Conservation (phyloP, 345 rosid species). For the Gossypium stocksii region DNA sequence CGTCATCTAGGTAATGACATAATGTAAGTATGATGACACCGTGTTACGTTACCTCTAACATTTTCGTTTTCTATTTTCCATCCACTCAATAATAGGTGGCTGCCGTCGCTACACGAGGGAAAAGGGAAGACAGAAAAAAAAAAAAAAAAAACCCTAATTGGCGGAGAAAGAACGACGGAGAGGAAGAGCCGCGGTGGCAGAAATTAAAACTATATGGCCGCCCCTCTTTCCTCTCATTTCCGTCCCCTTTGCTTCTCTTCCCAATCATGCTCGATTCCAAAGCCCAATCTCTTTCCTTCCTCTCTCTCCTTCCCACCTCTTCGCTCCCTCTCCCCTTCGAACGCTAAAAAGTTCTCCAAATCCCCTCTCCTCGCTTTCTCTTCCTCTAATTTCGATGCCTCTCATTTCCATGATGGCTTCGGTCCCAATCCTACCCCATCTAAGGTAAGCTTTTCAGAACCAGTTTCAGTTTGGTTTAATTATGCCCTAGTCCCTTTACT, state of each 20-base stretch:
- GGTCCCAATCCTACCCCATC: slow-evolving; percentile 29
- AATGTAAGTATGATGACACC: neutral
- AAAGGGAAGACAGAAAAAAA: neutral
- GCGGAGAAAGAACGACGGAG: slow-evolving; percentile 11
- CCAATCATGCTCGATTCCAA: neutral
- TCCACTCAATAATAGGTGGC: slow-evolving; percentile 1
- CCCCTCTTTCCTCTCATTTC: slow-evolving; percentile 27
- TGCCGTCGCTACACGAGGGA: neutral
- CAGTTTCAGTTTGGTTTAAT: neutral
- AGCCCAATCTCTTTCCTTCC: slow-evolving; percentile 20
- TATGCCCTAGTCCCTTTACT: too few relatives aligned
- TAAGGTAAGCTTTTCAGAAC: slow-evolving; percentile 34
- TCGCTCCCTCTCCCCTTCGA: slow-evolving; percentile 11
- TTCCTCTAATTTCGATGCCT: slow-evolving; percentile 27
- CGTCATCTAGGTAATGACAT: neutral
- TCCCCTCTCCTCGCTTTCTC: slow-evolving; percentile 32
- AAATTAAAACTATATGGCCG: slow-evolving; percentile 24
- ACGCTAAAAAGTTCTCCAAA: slow-evolving; percentile 26
- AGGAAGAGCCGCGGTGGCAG: slow-evolving; percentile 19
- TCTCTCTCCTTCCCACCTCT: slow-evolving; percentile 14
- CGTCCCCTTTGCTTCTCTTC: slow-evolving; percentile 22
- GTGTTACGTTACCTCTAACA: neutral
- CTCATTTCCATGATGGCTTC: slow-evolving; percentile 45
- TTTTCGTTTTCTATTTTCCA: neutral
- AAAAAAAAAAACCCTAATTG: neutral